phyloP scores from a whole-genome alignment of 2,329 filamentous ascomycete species.

The Dendryphion nanum region DNA sequence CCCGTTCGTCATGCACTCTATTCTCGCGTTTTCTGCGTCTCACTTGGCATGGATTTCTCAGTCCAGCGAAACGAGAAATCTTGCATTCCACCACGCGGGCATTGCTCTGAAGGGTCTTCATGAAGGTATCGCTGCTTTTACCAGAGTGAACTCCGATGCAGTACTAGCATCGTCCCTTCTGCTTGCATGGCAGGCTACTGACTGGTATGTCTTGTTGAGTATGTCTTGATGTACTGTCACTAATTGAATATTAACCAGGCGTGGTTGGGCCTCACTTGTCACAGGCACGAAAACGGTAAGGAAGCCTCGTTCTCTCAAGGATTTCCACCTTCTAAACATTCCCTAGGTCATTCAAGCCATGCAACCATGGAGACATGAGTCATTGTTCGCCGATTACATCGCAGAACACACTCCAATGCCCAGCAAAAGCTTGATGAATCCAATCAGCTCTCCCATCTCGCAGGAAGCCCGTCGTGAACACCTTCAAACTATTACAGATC shows the following conservation, averaged over 20 bases:
- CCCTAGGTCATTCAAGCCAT: slow-evolving; percentile 82
- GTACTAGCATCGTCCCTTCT: slow-evolving; percentile 88
- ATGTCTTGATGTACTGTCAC: not conserved
- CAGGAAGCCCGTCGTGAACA: slow-evolving; percentile 60
- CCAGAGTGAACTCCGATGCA: slow-evolving; percentile 82
- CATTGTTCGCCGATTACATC: slow-evolving; percentile 79
- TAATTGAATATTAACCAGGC: slow-evolving; percentile 62
- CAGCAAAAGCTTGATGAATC: slow-evolving; percentile 52
- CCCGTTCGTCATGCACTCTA: slow-evolving; percentile 88
- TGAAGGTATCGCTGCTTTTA: slow-evolving; percentile 82
- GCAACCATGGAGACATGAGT: slow-evolving; percentile 88
- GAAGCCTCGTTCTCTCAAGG: not conserved
- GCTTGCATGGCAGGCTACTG: slow-evolving; percentile 92
- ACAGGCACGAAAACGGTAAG: slow-evolving; percentile 85
- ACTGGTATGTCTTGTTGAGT: slow-evolving; percentile 66
- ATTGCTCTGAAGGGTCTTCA: slow-evolving; percentile 84
- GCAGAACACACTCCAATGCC: slow-evolving; percentile 62
- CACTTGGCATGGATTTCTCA: slow-evolving; percentile 88
- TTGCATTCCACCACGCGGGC: slow-evolving; percentile 86
- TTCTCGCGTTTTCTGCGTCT: slow-evolving; percentile 91
- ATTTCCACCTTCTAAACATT: slow-evolving; percentile 5
- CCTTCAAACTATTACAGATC: slow-evolving; percentile 38
- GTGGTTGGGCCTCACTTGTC: slow-evolving; percentile 89
- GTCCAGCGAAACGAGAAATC: slow-evolving; percentile 79
- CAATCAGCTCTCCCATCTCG: slow-evolving; percentile 64